A percentile compares a stretch with the other conserved stretches of the same genome.
These are phyloP conservation scores for Blumeria hordei DNA, from an alignment of 2,329 filamentous ascomycete genomes.

Conservation along the genomic window DNA sequence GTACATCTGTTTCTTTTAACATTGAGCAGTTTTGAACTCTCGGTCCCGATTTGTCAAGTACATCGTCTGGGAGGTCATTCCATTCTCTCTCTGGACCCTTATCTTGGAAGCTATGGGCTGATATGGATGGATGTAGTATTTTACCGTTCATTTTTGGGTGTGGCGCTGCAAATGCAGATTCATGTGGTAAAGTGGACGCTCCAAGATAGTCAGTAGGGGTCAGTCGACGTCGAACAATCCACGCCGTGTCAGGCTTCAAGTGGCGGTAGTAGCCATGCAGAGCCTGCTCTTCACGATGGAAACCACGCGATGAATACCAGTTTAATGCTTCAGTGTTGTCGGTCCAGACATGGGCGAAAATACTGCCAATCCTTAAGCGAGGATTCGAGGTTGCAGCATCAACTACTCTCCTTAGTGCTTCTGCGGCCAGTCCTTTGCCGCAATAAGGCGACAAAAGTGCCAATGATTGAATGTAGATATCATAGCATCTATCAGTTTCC, in stretches of 20 bases:
- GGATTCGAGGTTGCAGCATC: conserved; percentile 13
- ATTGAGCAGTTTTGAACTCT: conserved; percentile 16
- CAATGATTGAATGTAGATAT: conserved; percentile 40
- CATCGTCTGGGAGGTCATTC: conserved; percentile 40
- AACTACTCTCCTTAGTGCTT: conserved; percentile 21
- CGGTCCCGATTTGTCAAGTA: conserved; percentile 28
- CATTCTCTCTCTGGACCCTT: conserved; percentile 33
- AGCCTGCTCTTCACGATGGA: conserved; percentile 21
- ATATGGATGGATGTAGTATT: not conserved
- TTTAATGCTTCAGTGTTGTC: conserved; percentile 35
- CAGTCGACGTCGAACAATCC: conserved; percentile 26
- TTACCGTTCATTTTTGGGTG: not conserved
- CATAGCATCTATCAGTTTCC: conserved; percentile 15
- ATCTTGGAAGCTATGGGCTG: conserved; percentile 28
- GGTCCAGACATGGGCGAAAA: conserved; percentile 46
- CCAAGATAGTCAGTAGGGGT: conserved; percentile 9
- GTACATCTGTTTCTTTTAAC: too few relatives aligned
- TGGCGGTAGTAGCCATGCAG: conserved; percentile 36
- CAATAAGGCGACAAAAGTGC: conserved; percentile 39
- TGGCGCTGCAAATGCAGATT: conserved; percentile 3
- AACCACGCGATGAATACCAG: conserved; percentile 37
- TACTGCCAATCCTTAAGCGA: conserved; percentile 16
- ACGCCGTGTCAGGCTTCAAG: conserved; percentile 35
- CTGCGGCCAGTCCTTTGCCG: conserved; percentile 30
- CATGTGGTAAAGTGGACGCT: conserved; percentile 15